Evolutionary conservation across 805 yeast genomes (phyloP).

Genomic region (Yarrowia yakushimensis): DNA sequence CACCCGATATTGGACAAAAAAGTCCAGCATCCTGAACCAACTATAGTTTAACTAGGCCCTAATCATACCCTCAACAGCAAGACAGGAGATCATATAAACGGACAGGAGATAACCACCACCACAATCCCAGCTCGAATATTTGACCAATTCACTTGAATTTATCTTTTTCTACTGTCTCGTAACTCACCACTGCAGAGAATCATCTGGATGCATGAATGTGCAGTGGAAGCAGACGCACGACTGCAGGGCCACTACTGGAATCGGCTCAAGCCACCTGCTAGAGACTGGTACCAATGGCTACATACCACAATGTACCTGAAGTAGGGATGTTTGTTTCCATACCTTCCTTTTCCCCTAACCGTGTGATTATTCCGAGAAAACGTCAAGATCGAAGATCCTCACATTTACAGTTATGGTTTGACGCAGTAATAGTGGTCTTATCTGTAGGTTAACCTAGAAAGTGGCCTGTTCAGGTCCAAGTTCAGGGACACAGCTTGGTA

Average conservation of each 20-base stretch:
- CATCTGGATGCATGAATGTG: not conserved
- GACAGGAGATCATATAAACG: no score
- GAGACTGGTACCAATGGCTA: not conserved
- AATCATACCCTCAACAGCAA: no score
- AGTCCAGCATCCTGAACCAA: no score
- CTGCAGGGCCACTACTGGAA: not conserved
- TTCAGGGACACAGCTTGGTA: no score
- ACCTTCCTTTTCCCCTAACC: no score
- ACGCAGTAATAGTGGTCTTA: not conserved
- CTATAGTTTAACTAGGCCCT: no score
- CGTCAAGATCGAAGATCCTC: not conserved
- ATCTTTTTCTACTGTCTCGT: not conserved
- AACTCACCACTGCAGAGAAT: constrained; percentile 7
- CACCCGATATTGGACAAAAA: no score
- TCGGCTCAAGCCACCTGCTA: not conserved
- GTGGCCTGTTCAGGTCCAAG: constrained; percentile 6
- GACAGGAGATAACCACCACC: not conserved
- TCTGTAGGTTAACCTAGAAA: constrained; percentile 1
- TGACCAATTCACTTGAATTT: not conserved
- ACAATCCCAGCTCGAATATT: not conserved
- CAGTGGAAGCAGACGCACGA: not conserved
- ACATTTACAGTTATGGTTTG: not conserved
- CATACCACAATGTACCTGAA: no score
- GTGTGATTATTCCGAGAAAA: not conserved
- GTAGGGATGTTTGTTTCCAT: not conserved